Evolutionary conservation across 148 eudicot species (phyloP), one percentile per base, ranked within the genome.

Genomic region (Amaranthus cruentus): DNA sequence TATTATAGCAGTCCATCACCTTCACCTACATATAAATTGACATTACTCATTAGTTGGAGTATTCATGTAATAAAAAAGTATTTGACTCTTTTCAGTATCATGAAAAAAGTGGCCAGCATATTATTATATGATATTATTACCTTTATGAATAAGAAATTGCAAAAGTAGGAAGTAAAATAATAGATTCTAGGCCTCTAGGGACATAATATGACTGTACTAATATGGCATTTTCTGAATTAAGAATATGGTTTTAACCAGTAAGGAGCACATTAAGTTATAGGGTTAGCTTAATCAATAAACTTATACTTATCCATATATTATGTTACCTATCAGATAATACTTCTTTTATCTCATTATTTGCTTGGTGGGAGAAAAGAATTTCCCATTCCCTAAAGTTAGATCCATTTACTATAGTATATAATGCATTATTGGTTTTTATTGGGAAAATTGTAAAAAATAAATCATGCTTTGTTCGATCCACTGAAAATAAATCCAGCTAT

Each of bases 131-230:
- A 76, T 50, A 59, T 50, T 54, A 18, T 71, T 18, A 42, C 66
- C 44, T 70, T 72, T 68, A 60, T 56, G 46, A 59, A 43, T 62
- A 78, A 53, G 61, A 67, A 60, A 73, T 46, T 70, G 69, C 14
- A 58, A 54, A 78, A 68, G 73, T 69, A 44, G 73, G 42, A 62
- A 15, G 53, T 49, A 44, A 14, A 68, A 53, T 8, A 49, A 71
- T 63, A 71, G 80, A 28, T 28, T 28, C 38, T 28, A 28, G 38
- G 38, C 38, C 38, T 15, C 64, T 70, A 47, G 7, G 55, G 70
- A 55, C 14, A 57, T 21, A 53, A 73, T 68, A 63, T 68, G 81
- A 64, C 11, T 46, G 70, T 73, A 78, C 77, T 73, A 77, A 73
- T 46, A 12, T 60, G 60, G 70, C 43, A 44, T 59, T 46, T 9